Evolutionary conservation across 1,284 basidiomycete species (phyloP).

Genomic region (Wolfiporia cocos): DNA sequence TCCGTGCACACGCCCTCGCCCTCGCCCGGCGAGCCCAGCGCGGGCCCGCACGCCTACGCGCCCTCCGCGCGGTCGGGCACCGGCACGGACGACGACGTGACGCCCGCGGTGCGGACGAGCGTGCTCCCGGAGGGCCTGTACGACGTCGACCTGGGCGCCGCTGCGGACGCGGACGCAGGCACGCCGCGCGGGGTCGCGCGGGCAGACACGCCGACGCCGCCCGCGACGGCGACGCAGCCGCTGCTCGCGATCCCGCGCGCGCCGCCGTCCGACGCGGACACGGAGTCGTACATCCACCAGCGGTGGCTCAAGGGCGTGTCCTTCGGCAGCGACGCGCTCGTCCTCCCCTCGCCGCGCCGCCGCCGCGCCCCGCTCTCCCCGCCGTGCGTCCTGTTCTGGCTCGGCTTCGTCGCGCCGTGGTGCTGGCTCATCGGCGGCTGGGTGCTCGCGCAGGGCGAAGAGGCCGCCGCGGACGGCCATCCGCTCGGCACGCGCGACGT

Average conservation of each 20-base stretch:
- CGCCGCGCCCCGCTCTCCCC: constrained; percentile 16
- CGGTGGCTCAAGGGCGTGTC: constrained; percentile 27
- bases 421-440: constrained; percentile 72
- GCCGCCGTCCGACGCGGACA: constrained; percentile 7
- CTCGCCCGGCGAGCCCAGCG: neutral
- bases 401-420: constrained; percentile 59
- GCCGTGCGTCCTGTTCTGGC: constrained; percentile 60
- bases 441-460: too few relatives aligned
- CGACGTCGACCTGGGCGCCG: constrained; percentile 13
- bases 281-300: constrained; percentile 19
- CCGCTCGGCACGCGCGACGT: constrained; percentile 18
- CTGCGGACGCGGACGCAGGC: neutral
- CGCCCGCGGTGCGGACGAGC: constrained; percentile 7
- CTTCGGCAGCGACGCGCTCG: constrained; percentile 26
- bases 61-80: neutral
- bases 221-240: constrained; percentile 2
- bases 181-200: too few relatives aligned
- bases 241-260: constrained; percentile 12
- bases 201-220: too few relatives aligned
- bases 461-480: constrained; percentile 29
- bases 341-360: constrained; percentile 8
- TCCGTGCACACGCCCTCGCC: constrained; percentile 21
- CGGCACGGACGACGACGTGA: constrained; percentile 3
- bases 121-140: constrained; percentile 16
- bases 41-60: constrained; percentile 9